A percentile compares a stretch with the other conserved stretches of the same genome.
phyloP scores from a whole-genome alignment of 768 basidiomycete genomes.

The Suillus placidus region DNA sequence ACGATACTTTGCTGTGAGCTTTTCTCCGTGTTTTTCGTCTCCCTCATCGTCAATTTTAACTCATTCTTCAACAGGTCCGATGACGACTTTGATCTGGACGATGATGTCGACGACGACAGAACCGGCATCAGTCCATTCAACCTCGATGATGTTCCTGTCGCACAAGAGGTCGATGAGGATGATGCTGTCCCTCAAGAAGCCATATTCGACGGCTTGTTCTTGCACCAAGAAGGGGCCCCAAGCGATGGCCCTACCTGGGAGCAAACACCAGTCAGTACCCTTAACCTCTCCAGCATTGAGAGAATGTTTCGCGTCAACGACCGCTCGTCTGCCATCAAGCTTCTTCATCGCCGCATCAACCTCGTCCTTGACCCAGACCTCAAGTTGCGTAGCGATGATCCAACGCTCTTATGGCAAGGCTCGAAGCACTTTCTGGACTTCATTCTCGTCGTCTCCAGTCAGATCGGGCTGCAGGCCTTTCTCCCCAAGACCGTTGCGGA shows the following conservation, averaged over 20 bases:
- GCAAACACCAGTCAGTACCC: not conserved
- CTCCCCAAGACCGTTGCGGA: not conserved
- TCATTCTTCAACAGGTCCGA: no score
- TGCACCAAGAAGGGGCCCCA: not conserved
- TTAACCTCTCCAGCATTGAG: not conserved
- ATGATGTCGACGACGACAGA: accelerated
- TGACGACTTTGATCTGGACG: no score
- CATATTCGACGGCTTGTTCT: not conserved
- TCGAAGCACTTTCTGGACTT: not conserved
- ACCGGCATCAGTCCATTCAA: not conserved
- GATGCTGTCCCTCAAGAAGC: not conserved
- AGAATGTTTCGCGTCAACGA: not conserved
- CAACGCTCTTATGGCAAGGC: not conserved
- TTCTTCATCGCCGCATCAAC: not conserved
- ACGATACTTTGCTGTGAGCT: no score
- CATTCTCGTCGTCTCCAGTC: not conserved
- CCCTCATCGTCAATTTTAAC: no score
- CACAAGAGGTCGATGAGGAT: not conserved
- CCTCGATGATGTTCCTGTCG: not conserved
- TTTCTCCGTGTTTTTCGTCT: no score
- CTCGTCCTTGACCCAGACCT: not conserved
- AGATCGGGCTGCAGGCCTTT: accelerated
- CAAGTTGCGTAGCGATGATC: not conserved
- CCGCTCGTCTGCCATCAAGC: not conserved
- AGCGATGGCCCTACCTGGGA: not conserved